Percentiles rank a stretch among this genome's conserved stretches.
phyloP scores from a whole-genome alignment of 768 basidiomycete genomes.

The Leccinum subtestaceum region DNA sequence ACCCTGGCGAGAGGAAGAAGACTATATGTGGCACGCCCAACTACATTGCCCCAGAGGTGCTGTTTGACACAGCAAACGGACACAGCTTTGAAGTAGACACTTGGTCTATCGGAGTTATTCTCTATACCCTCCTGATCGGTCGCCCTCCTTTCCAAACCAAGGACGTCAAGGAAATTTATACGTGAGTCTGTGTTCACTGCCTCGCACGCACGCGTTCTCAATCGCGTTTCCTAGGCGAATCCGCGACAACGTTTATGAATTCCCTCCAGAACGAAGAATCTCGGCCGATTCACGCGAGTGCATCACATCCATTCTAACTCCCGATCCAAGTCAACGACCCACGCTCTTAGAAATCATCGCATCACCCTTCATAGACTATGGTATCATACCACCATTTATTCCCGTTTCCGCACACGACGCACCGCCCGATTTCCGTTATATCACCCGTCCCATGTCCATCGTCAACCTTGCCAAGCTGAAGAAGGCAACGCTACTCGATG shows the following conservation, averaged over 20 bases:
- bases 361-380: slow-evolving; percentile 79
- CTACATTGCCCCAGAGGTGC: slow-evolving; percentile 96
- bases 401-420: slow-evolving; percentile 74
- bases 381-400: slow-evolving; percentile 78
- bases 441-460: slow-evolving; percentile 57
- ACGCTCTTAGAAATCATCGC: slow-evolving; percentile 81
- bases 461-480: slow-evolving; percentile 70
- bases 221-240: slow-evolving; percentile 61
- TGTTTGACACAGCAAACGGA: slow-evolving; percentile 93
- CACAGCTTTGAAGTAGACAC: slow-evolving; percentile 99
- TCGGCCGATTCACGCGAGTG: slow-evolving; percentile 73
- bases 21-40: slow-evolving; percentile 99
- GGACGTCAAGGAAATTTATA: slow-evolving; percentile 95
- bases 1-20: slow-evolving; percentile 95
- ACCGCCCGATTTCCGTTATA: slow-evolving; percentile 71
- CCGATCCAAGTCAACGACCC: slow-evolving; percentile 68
- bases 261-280: slow-evolving; percentile 73
- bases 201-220: slow-evolving; percentile 1
- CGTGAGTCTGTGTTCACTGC: slow-evolving; percentile 45
- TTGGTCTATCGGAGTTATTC: slow-evolving; percentile 95
- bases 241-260: slow-evolving; percentile 89
- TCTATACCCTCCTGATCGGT: slow-evolving; percentile 92
- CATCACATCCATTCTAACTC: slow-evolving; percentile 81
- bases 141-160: slow-evolving; percentile 99
- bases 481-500: slow-evolving; percentile 60